Base-by-base conservation (phyloP, 352 stramenopile genomes). In the Globisporangium emineosum region DNA sequence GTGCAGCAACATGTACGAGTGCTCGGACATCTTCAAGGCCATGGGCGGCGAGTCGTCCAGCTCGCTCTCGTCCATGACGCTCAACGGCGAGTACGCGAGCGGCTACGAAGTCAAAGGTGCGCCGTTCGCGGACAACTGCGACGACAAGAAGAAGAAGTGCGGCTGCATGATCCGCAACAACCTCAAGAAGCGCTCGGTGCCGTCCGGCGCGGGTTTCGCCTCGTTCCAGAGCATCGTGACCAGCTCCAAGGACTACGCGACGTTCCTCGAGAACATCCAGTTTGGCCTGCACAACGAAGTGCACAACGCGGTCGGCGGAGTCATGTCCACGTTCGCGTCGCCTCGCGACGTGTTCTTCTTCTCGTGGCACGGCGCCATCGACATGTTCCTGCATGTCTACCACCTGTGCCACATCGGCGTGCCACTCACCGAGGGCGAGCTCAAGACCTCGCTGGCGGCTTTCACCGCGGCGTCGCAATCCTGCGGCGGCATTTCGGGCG, bases 381-480 rank as follows among this genome's bases (percentile, higher is more conserved):
- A 92, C 67, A 89, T 91, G 77, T 83, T 83, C 66, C 58, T 84
- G 49, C 68, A 83, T 45, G 72, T 81, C 63, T 90, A 88, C 70
- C 78, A 88, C 50, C 42, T 87, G 67, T 92, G 83, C 71, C 78
- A 74, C 37, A 68, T 91, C 45, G 76, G 74, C n/a, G 72, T 77
- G 17, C 73, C 67, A 8, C 56, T 90, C 5, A 81, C 78, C 9
- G 71, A 78, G 45, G 57, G 70, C 3, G 70, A 86, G 55, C 60
- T 83, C 37, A 47, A 78, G 50, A 71, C 80, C 33, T 55, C 77
- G 12, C 51, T 85, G 52, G 68, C 66, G 21, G 51, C 51, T 12
- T 92, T 78, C 64, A 30, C 70, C 8, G 69, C 77, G 29, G 72
- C 64, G 7, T 76, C 75, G 23, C 71, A 88, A 45, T 77, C 67